Evolutionary conservation across 805 yeast genomes (phyloP), one percentile per base, ranked within the genome.

Genomic region (Candida easanensis): DNA sequence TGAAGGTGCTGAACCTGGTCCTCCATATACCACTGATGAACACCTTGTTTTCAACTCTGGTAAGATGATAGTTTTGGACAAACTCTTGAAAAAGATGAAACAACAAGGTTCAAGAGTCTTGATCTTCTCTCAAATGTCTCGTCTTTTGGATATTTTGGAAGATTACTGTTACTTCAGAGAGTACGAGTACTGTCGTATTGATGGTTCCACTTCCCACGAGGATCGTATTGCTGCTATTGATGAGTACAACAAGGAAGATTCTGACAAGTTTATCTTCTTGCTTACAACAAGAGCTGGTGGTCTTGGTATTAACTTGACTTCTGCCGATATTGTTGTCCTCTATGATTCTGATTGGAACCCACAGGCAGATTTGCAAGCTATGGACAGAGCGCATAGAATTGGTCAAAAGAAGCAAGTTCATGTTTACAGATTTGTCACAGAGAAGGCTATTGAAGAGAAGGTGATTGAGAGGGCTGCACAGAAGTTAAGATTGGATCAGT

Each of bases 1-100:
- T 58, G 98, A 91, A 62, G 98, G 99, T n/a, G 99, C 98, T 1
- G 98, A 90, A 64, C 98, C 97, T 0, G 98, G 98, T 9, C 98
- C 98, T 1, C 98, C 98, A 1, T 91, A 74, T 58, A 91, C 97
- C 1, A 91, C 95, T 1, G 97, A 89, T 63, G 97, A 90, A 63
- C 98, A 91, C 65, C 72, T 91, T 50, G 82, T 90, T n/a, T 82
- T 56, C 68, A 91, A 91, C 61, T 76, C 96, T 6, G 97, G 96
- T 23, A 90, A 90, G 62, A 86, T 90, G 90, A 74, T 86, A 41
- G 87, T 91, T 27, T 67, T 90, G 43, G 98, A 90, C 61, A 88
- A 88, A 57, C 69, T 90, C 58, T 66, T 91, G 53, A 80, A 79
- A 52, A 82, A 85, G 52, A 70, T 86, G 61, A 76, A 81, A 53